phyloP scores from a whole-genome alignment of 2,329 filamentous ascomycete genomes.

The Pseudohalonectria lignicola region DNA sequence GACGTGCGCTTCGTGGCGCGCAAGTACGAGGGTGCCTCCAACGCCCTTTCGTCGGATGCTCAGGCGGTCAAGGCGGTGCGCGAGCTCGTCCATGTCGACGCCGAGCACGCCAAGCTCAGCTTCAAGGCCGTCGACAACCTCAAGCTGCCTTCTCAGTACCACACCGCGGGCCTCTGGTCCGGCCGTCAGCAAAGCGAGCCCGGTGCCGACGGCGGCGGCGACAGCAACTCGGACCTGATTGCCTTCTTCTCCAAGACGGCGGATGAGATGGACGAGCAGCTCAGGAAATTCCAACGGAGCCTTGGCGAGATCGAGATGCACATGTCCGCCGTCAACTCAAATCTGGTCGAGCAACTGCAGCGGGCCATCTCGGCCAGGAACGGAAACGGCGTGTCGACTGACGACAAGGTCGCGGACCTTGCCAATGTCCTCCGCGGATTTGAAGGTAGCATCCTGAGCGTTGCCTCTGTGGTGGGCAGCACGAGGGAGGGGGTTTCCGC shows the following conservation, averaged over 20 bases:
- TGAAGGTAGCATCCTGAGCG: conserved; percentile 52
- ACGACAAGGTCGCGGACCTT: conserved; percentile 38
- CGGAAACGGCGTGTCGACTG: conserved; percentile 10
- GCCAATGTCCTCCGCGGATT: conserved; percentile 52
- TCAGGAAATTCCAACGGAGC: conserved; percentile 45
- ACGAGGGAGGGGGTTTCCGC: conserved; percentile 50
- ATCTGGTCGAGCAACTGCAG: conserved; percentile 48
- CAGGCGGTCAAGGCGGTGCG: conserved; percentile 29
- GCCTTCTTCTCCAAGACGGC: conserved; percentile 52
- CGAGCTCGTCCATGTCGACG: conserved; percentile 27
- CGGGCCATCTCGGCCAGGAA: conserved; percentile 21
- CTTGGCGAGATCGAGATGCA: conserved; percentile 56
- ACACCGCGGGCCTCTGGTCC: conserved; percentile 32
- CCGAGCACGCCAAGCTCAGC: conserved; percentile 28
- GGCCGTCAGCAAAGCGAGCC: conserved; percentile 21
- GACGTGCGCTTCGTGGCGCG: conserved; percentile 31
- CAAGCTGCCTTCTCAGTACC: conserved; percentile 36
- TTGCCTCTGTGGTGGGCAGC: conserved; percentile 48
- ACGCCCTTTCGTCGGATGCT: conserved; percentile 26
- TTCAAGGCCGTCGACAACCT: conserved; percentile 35
- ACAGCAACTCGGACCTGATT: conserved; percentile 48
- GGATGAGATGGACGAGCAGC: conserved; percentile 48
- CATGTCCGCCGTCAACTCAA: conserved; percentile 50
- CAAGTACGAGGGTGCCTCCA: conserved; percentile 32
- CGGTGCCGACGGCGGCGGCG: conserved; percentile 32